These are phyloP conservation scores for Akanthomyces lecanii DNA, from an alignment of 2,329 filamentous ascomycete genomes.

Conservation along the genomic window DNA sequence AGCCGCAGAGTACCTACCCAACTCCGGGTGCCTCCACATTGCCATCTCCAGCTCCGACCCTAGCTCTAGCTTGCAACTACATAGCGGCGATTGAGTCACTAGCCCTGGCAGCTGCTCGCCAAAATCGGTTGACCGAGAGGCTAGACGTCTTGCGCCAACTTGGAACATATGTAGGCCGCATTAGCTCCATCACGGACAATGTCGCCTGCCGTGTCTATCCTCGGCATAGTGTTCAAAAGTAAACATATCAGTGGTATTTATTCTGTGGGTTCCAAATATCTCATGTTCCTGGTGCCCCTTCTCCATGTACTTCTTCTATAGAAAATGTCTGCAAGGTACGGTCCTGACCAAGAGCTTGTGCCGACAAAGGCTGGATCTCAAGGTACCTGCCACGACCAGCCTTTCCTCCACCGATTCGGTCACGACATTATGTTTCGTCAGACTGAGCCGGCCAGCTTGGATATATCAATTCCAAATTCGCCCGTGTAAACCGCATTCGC, in stretches of 20 bases:
- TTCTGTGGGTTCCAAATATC: neutral
- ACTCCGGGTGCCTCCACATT: too few relatives aligned
- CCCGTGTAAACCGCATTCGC: neutral
- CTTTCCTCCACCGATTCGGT: neutral
- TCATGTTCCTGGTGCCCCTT: neutral
- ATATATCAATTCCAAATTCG: neutral
- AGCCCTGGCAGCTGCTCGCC: neutral
- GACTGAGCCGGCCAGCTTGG: neutral
- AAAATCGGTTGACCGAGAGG: neutral
- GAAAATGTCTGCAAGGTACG: neutral
- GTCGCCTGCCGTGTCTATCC: neutral
- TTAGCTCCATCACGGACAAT: neutral
- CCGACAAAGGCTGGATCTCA: neutral
- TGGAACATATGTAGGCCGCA: neutral
- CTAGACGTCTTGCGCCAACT: neutral
- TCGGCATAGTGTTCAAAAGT: neutral
- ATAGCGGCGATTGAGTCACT: too few relatives aligned
- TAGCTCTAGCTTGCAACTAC: too few relatives aligned
- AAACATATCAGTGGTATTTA: neutral
- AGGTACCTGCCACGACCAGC: conserved; percentile 6
- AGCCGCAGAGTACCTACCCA: too few relatives aligned
- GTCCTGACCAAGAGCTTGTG: neutral
- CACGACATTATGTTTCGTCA: neutral
- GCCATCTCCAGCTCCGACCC: too few relatives aligned
- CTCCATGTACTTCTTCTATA: neutral